A percentile compares a stretch with the other conserved stretches of the same genome.
phyloP scores from a whole-genome alignment of 2,329 filamentous ascomycete species.

The Phaeosphaeria sp. region DNA sequence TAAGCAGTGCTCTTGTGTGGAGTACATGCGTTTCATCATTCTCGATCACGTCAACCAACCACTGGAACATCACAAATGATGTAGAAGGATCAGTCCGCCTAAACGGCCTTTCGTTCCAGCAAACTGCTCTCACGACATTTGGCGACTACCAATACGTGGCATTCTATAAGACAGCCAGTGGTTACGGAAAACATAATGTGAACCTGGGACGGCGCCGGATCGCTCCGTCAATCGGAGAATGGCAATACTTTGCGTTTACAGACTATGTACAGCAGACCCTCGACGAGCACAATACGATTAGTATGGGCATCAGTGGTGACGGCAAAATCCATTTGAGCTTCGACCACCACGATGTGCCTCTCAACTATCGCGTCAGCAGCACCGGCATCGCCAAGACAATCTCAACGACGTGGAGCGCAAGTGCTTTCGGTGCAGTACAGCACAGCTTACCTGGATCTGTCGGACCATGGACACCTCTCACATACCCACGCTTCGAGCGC shows the following conservation, averaged over 20 bases:
- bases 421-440: constrained; percentile 35
- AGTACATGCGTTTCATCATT: constrained; percentile 25
- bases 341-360: constrained; percentile 55
- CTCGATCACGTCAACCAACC: constrained; percentile 33
- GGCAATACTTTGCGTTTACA: constrained; percentile 57
- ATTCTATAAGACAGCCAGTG: constrained; percentile 50
- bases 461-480: constrained; percentile 49
- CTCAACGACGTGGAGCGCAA: constrained; percentile 34
- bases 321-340: constrained; percentile 62
- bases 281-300: constrained; percentile 62
- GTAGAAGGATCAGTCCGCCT: constrained; percentile 46
- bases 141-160: constrained; percentile 59
- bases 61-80: constrained; percentile 41
- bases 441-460: constrained; percentile 39
- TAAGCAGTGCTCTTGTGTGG: constrained; percentile 14
- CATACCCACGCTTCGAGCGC: constrained; percentile 58
- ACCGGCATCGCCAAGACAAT: constrained; percentile 39
- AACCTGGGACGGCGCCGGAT: constrained; percentile 56
- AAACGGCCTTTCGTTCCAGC: constrained; percentile 60
- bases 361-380: constrained; percentile 44
- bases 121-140: constrained; percentile 56
- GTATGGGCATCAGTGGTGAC: constrained; percentile 59
- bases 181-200: constrained; percentile 48
- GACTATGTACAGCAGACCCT: constrained; percentile 60
- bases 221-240: constrained; percentile 42